Base-by-base conservation (phyloP, 225 moss, liverwort and hornwort genomes). In the Takakia lepidozioides region DNA sequence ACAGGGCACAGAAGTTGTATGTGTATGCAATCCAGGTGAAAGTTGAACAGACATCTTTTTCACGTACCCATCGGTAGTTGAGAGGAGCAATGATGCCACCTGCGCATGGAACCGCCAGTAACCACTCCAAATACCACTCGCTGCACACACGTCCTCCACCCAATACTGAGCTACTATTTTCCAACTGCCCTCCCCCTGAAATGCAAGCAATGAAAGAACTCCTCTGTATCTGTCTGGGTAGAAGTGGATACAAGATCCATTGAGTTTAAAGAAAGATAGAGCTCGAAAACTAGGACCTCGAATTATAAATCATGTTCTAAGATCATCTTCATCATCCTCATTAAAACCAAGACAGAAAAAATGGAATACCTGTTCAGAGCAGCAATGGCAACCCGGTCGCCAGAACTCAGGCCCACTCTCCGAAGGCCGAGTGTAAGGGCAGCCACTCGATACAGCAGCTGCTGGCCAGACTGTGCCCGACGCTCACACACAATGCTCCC, bases 111-210 rank as follows among this genome's bases (percentile, higher is more conserved):
- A 98, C 98, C 38, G 83, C 98, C 68, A 87, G 63, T 55, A 98
- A 62, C 91, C 91, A 98, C 67, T 91, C 87, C 73, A 98, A 62
- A 52, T 85, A 98, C 81, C 80, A 52, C 49, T 98, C 98, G 57
- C 98, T 98, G 90, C 68, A 73, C 25, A 58, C 38, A 48, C 32
- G 10, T 32, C 32, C 32, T n/a, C n/a, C n/a, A 7, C 32, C 11
- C 11, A 32, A 6, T 6, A 6, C 32, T 32, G 32, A 32, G 32
- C 32, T 32, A 6, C 32, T 6, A 32, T 32, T 11, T 32, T 7
- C 32, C 32, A 6, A 32, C 32, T 32, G 32, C n/a, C n/a, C n/a
- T n/a, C n/a, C n/a, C n/a, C n/a, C n/a, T n/a, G n/a, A n/a, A n/a
- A n/a, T n/a, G n/a, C n/a, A n/a, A n/a, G n/a, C n/a, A n/a, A n/a